phyloP scores from a whole-genome alignment of 129 eudicot species.

The Scalesia atractyloides region DNA sequence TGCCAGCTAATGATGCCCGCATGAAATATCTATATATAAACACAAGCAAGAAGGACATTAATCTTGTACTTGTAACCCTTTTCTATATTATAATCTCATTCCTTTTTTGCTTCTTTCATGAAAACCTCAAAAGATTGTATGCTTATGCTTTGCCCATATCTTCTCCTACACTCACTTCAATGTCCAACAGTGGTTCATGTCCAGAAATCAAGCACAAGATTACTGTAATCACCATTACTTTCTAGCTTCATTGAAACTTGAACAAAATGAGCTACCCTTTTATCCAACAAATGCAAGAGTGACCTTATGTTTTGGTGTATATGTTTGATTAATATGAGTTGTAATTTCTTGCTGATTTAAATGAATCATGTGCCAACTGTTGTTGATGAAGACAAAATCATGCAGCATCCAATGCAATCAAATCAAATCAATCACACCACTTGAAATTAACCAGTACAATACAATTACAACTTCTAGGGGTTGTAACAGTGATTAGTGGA shows the following conservation, averaged over 20 bases:
- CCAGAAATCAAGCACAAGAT: slow-evolving; percentile 19
- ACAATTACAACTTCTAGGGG: slow-evolving; percentile 34
- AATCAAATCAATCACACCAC: slow-evolving; percentile 30
- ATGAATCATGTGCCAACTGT: slow-evolving; percentile 24
- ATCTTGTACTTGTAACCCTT: slow-evolving; percentile 26
- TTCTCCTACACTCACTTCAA: slow-evolving; percentile 42
- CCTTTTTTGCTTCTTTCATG: slow-evolving; percentile 42
- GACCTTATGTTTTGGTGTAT: slow-evolving; percentile 8
- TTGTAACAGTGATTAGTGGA: slow-evolving; percentile 30
- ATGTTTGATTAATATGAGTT: slow-evolving; percentile 4
- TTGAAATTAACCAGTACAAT: slow-evolving; percentile 25
- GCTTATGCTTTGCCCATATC: slow-evolving; percentile 34
- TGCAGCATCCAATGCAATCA: slow-evolving; percentile 44
- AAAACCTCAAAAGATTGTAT: slow-evolving; percentile 29
- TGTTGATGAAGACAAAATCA: slow-evolving; percentile 39
- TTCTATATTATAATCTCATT: slow-evolving; percentile 21
- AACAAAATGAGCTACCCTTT: slow-evolving; percentile 22
- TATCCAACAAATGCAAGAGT: slow-evolving; percentile 23
- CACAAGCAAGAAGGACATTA: slow-evolving; percentile 31
- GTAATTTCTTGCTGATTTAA: slow-evolving; percentile 7
- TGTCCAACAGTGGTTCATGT: slow-evolving; percentile 33
- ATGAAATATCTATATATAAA: slow-evolving; percentile 12
- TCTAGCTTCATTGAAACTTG: slow-evolving; percentile 28
- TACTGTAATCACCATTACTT: slow-evolving; percentile 17
- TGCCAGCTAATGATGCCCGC: slow-evolving; percentile 7